Conservation (phyloP, 352 stramenopile species). For the Phytophthora pini region DNA sequence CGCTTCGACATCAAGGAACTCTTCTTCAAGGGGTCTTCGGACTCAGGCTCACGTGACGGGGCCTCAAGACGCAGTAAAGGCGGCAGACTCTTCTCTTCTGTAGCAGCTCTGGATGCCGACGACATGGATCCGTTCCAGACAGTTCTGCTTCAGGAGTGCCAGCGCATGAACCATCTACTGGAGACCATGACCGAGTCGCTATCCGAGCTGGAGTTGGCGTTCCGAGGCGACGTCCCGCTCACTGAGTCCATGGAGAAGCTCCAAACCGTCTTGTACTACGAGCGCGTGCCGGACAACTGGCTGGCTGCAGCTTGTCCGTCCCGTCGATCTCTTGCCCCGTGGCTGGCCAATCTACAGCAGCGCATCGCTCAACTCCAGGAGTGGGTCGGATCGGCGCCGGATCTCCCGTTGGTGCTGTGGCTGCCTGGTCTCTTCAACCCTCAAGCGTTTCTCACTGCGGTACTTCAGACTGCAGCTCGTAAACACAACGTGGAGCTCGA, state of each 20-base stretch:
- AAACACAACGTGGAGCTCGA: constrained; percentile 87
- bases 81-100: constrained; percentile 45
- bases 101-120: constrained; percentile 45
- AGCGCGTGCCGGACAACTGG: constrained; percentile 79
- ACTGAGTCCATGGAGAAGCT: constrained; percentile 89
- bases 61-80: constrained; percentile 33
- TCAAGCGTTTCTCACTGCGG: constrained; percentile 85
- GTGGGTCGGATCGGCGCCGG: constrained; percentile 77
- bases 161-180: constrained; percentile 89
- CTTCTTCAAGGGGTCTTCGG: constrained; percentile 62
- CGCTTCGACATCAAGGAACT: constrained; percentile 86
- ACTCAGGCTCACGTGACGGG: constrained; percentile 35
- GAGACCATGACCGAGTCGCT: constrained; percentile 79
- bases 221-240: constrained; percentile 90
- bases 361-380: constrained; percentile 89
- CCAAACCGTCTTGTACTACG: constrained; percentile 79
- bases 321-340: constrained; percentile 76
- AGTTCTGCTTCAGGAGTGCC: constrained; percentile 91
- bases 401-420: constrained; percentile 87
- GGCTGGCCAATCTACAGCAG: constrained; percentile 87
- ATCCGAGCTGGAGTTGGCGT: constrained; percentile 86
- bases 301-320: constrained; percentile 81
- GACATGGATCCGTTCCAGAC: constrained; percentile 93
- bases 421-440: constrained; percentile 86
- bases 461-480: constrained; percentile 78